Conservation (phyloP, 2,329 filamentous ascomycete genomes). For the Nannizziopsis arthrosporioides region DNA sequence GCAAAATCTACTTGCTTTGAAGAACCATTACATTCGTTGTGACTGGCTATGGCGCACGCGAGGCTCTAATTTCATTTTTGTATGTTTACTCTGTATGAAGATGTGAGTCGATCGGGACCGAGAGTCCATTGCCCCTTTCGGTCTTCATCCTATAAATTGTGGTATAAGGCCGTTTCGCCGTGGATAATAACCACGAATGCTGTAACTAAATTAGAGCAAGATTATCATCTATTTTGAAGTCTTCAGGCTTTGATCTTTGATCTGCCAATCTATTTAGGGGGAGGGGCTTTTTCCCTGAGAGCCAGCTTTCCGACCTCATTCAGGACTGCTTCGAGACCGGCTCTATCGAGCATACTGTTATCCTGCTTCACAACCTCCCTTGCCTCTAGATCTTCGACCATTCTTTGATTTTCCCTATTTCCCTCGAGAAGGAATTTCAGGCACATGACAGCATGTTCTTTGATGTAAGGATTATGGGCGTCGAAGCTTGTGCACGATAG, state of each 20-base stretch:
- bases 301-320: constrained; percentile 34
- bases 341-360: constrained; percentile 30
- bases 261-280: background rate
- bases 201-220: too few relatives aligned
- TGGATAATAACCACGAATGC: too few relatives aligned
- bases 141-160: too few relatives aligned
- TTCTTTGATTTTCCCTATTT: constrained; percentile 42
- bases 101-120: too few relatives aligned
- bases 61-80: too few relatives aligned
- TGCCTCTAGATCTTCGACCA: constrained; percentile 40
- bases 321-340: constrained; percentile 34
- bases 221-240: too few relatives aligned
- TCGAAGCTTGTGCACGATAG: constrained; percentile 85
- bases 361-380: constrained; percentile 34
- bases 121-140: too few relatives aligned
- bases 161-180: too few relatives aligned
- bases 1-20: too few relatives aligned
- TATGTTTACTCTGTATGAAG: too few relatives aligned
- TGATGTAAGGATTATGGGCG: constrained; percentile 85
- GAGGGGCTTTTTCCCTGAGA: constrained; percentile 27
- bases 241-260: background rate
- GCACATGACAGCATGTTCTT: constrained; percentile 79
- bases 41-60: too few relatives aligned
- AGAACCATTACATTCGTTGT: too few relatives aligned
- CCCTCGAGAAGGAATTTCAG: constrained; percentile 58